phyloP scores from a whole-genome alignment of 345 rosid genomes.

The Salix arbutifolia region DNA sequence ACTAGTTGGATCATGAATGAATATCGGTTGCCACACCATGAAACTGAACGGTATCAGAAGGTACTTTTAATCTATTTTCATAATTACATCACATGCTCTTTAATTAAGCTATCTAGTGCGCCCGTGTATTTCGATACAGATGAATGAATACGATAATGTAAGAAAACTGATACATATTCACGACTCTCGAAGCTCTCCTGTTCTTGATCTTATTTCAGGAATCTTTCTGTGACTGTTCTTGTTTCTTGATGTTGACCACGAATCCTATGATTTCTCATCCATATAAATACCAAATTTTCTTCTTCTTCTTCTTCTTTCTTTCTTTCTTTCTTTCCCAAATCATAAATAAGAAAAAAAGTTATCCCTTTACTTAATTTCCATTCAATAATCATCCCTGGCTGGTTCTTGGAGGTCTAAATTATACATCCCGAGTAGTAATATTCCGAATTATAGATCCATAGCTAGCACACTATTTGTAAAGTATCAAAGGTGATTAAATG shows the following conservation, averaged over 20 bases:
- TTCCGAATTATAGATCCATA: neutral
- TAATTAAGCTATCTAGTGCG: no score
- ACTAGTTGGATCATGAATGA: slow-evolving; percentile 99
- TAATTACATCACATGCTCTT: no score
- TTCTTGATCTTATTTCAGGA: neutral
- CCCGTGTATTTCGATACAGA: no score
- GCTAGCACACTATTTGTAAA: neutral
- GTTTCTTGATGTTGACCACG: neutral
- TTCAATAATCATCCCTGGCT: neutral
- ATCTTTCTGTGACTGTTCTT: neutral
- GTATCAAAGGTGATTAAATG: neutral
- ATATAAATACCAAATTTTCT: neutral
- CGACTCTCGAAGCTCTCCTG: neutral
- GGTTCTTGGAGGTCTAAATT: neutral
- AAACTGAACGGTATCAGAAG: slow-evolving; percentile 87
- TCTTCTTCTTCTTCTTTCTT: neutral
- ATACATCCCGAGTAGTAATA: neutral
- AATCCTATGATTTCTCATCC: neutral
- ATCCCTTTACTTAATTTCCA: neutral
- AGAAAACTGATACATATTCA: no score
- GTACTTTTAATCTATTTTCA: slow-evolving; percentile 24
- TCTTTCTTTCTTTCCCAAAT: neutral
- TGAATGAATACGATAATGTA: no score
- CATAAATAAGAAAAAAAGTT: neutral
- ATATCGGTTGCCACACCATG: slow-evolving; percentile 95